Conservation (phyloP, 352 stramenopile species). For the Phytophthora cryptogea region DNA sequence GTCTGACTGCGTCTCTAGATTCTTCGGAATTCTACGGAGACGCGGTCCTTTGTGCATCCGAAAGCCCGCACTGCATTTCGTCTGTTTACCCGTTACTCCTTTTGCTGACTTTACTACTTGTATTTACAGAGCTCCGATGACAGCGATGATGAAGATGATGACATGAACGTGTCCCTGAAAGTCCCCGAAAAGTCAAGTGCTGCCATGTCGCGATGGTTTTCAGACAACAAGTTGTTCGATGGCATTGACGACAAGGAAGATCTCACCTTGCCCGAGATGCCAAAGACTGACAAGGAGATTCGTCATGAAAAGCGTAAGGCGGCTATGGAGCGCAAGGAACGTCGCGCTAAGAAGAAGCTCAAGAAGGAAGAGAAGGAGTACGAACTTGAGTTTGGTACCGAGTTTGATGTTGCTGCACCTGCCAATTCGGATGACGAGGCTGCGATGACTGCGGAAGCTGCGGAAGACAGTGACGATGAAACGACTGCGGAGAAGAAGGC, state of each 20-base stretch:
- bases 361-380: conserved; percentile 88
- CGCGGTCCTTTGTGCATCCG: conserved; percentile 81
- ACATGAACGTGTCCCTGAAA: conserved; percentile 74
- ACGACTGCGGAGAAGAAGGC: conserved; percentile 73
- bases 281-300: conserved; percentile 98
- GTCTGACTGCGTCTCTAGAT: conserved; percentile 67
- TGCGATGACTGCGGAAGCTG: conserved; percentile 34
- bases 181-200: conserved; percentile 80
- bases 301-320: conserved; percentile 97
- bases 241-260: conserved; percentile 67
- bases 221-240: conserved; percentile 83
- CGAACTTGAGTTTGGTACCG: conserved; percentile 74
- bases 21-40: conserved; percentile 36
- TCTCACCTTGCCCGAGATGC: conserved; percentile 82
- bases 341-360: conserved; percentile 71
- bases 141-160: conserved; percentile 61
- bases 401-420: conserved; percentile 66
- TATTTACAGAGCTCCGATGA: conserved; percentile 82
- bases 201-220: conserved; percentile 84
- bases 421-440: conserved; percentile 51
- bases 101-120: conserved; percentile 10
- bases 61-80: conserved; percentile 40
- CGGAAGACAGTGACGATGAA: conserved; percentile 61
- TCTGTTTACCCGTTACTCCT: no score
- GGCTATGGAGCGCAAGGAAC: conserved; percentile 91